Evolutionary conservation across 768 basidiomycete species (phyloP).

Genomic region (Kondoa malvinella): DNA sequence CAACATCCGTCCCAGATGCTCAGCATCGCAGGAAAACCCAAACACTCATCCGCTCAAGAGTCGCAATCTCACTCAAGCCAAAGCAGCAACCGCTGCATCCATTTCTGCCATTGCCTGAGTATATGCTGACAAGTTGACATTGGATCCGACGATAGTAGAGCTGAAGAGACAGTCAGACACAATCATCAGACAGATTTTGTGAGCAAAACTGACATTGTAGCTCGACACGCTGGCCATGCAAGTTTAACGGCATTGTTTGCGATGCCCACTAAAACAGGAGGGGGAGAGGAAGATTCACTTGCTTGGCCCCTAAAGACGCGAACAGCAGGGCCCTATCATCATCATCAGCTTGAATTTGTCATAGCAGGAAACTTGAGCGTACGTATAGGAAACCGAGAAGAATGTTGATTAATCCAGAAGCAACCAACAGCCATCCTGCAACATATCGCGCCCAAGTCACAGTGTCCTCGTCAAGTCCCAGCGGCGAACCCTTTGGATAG

Average conservation of each 20-base stretch:
- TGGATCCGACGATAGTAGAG: too few species aligned
- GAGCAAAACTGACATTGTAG: too few species aligned
- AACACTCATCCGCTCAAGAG: not conserved
- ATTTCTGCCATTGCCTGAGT: not conserved
- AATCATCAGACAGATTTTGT: too few species aligned
- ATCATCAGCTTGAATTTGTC: too few species aligned
- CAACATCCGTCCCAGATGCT: too few species aligned
- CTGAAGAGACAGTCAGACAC: too few species aligned
- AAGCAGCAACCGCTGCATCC: not conserved
- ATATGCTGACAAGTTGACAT: not conserved
- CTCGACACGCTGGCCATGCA: too few species aligned
- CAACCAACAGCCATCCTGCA: not conserved
- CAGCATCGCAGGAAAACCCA: not conserved
- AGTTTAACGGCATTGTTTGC: too few species aligned
- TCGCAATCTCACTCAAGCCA: not conserved
- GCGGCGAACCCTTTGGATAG: not conserved
- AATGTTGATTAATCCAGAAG: slow-evolving; percentile 3
- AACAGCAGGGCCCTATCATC: too few species aligned
- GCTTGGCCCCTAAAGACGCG: too few species aligned
- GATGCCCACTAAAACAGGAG: too few species aligned
- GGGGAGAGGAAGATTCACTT: too few species aligned
- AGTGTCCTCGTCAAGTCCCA: not conserved
- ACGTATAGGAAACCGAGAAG: not conserved
- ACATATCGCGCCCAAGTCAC: not conserved
- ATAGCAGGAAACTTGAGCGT: not conserved